Evolutionary conservation across 2,329 filamentous ascomycete genomes (phyloP).

Genomic region (Basipetospora chlamydospora): DNA sequence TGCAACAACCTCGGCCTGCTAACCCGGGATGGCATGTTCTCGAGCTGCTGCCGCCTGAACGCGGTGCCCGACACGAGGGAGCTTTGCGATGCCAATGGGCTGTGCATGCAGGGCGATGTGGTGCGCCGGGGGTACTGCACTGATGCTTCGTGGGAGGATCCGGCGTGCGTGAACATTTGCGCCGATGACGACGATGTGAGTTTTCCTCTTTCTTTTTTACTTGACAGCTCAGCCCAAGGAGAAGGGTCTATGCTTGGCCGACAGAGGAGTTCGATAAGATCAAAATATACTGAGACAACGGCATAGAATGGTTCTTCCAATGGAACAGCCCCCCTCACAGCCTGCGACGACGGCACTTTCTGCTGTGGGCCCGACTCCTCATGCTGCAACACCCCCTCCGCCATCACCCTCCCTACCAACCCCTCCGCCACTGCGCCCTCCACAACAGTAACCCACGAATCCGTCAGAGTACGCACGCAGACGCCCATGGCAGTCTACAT

Average conservation of each 20-base stretch:
- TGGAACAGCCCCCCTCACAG: constrained; percentile 13
- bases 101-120: constrained; percentile 14
- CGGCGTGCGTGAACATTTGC: constrained; percentile 17
- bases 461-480: neutral
- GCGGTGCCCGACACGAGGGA: constrained; percentile 12
- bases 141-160: constrained; percentile 16
- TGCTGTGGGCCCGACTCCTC: constrained; percentile 17
- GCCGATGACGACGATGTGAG: constrained; percentile 8
- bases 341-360: constrained; percentile 16
- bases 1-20: constrained; percentile 18
- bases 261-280: no score
- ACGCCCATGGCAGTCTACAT: constrained; percentile 13
- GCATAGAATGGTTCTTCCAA: constrained; percentile 13
- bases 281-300: no score
- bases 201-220: no score
- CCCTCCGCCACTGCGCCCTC: constrained; percentile 9
- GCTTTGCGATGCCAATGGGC: constrained; percentile 14
- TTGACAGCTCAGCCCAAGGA: no score
- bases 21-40: constrained; percentile 14
- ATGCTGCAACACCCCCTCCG: constrained; percentile 15
- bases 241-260: constrained; percentile 6
- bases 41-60: constrained; percentile 17
- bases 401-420: constrained; percentile 12
- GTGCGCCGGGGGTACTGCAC: constrained; percentile 17
- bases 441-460: constrained; percentile 13